phyloP scores from a whole-genome alignment of 2,329 filamentous ascomycete genomes.

The Elsinoe arachidis region DNA sequence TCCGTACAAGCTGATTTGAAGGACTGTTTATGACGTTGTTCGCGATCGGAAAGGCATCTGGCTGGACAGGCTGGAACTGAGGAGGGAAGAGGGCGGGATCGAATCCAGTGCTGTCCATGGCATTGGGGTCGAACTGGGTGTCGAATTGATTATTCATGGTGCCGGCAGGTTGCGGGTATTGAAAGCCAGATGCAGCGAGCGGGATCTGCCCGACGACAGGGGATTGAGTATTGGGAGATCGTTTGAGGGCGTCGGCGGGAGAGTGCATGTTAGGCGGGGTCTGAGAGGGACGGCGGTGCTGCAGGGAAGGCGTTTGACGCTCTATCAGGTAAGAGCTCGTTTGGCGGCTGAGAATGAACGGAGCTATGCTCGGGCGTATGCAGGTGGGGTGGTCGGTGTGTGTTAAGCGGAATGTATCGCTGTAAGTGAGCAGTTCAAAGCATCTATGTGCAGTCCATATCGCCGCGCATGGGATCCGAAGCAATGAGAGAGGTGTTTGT shows the following conservation, averaged over 20 bases:
- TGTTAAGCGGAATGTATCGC: not conserved
- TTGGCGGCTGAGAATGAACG: not conserved
- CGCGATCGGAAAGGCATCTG: conserved; percentile 11
- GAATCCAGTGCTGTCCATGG: conserved; percentile 6
- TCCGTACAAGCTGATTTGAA: conserved; percentile 38
- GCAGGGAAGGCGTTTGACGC: not conserved
- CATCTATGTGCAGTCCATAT: not conserved
- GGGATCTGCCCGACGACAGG: conserved; percentile 6
- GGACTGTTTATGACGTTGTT: conserved; percentile 17
- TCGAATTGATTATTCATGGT: conserved; percentile 19
- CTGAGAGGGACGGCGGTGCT: not conserved
- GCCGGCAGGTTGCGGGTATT: conserved; percentile 15
- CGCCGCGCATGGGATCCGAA: not conserved
- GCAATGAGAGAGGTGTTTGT: not conserved
- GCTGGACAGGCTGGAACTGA: conserved; percentile 9
- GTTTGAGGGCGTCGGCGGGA: conserved; percentile 7
- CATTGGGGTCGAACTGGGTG: conserved; percentile 9
- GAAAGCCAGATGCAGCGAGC: not conserved
- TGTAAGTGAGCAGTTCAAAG: not conserved
- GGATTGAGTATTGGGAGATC: conserved; percentile 5
- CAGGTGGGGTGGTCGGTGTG: not conserved
- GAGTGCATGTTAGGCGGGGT: conserved; percentile 1
- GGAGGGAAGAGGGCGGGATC: conserved; percentile 11
- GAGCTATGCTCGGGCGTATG: not conserved
- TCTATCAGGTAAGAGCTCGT: not conserved